Evolutionary conservation across 805 yeast species (phyloP).

Genomic region (Candida easanensis): DNA sequence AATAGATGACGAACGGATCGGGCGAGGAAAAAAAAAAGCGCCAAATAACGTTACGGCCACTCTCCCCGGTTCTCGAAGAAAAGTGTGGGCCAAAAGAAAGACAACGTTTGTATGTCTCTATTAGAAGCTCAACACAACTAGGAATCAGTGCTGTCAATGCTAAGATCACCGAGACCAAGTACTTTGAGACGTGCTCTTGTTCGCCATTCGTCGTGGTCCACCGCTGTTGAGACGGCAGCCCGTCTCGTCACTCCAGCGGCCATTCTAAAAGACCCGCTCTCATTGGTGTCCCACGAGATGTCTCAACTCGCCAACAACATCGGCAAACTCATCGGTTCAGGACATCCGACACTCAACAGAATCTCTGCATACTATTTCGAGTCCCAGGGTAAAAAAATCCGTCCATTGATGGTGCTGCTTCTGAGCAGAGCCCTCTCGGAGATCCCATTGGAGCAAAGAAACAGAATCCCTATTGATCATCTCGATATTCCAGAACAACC

Average conservation of each 20-base stretch:
- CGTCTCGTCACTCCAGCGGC: conserved; percentile 64
- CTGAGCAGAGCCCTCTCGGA: conserved; percentile 76
- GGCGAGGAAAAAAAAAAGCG: too few species aligned
- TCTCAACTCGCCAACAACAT: conserved; percentile 82
- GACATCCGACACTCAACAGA: conserved; percentile 88
- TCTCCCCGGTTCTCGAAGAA: too few species aligned
- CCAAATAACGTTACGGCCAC: too few species aligned
- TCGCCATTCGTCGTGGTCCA: conserved; percentile 33
- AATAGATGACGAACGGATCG: too few species aligned
- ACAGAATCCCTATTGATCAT: conserved; percentile 57
- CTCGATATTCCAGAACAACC: conserved; percentile 67
- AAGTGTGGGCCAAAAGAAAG: too few species aligned
- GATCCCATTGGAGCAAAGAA: conserved; percentile 69
- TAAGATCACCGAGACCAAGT: neutral
- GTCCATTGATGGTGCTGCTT: conserved; percentile 85
- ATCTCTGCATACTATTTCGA: conserved; percentile 95
- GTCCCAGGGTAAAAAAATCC: conserved; percentile 92
- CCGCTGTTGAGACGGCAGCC: conserved; percentile 74
- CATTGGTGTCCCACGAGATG: conserved; percentile 92
- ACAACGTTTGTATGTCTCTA: too few species aligned
- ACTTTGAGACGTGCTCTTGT: neutral
- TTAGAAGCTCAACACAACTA: too few species aligned
- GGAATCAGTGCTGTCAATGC: too few species aligned
- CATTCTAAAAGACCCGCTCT: conserved; percentile 75
- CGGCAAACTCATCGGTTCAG: conserved; percentile 83